Base-by-base conservation (phyloP, 2,329 filamentous ascomycete genomes). In the Paraphoma chrysanthemicola region DNA sequence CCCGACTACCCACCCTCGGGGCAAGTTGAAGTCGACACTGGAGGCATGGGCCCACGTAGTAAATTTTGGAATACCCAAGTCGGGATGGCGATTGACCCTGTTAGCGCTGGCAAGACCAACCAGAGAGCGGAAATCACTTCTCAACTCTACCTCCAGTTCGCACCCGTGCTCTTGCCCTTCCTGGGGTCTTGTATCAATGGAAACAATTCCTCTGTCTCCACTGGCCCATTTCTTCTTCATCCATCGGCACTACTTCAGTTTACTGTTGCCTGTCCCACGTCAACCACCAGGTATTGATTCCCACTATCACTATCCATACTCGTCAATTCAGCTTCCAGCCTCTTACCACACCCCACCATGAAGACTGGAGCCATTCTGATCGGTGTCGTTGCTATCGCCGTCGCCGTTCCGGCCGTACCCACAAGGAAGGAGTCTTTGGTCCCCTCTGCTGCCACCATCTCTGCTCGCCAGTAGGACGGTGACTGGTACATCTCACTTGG, bases 211-310 rank as follows among this genome's bases (percentile, higher is more conserved):
- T 23, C 23, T 2, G 5, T 5, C 23, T 23, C 23, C 36, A 18
- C 29, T 41, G 5, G 30, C 41, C 43, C 50, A 33, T 36, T 41
- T 59, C 51, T 54, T 59, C 55, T 53, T 54, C 45, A 23, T 36
- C 46, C 51, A 56, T 54, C 53, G 44, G 46, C 60, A 56, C 51
- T 29, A 50, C 43, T 50, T 52, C 54, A 57, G 36, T 44, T 53
- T 53, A 56, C 54, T 38, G 29, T 44, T 51, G 44, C 44, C 29
- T 44, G 51, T 52, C 54, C 56, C 55, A 14, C 47, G 48, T 52
- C 54, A 57, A 55, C 56, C 56, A 62, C 44, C 51, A 43, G 45
- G 43, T 41, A 63, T 56, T 46, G 16, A 48, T 47, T 56, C 44
- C 46, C 17, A 29, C 29, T 42, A 36, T 18, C 17, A 29, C 29